Evolutionary conservation across 2,329 filamentous ascomycete species (phyloP).

Genomic region (Aspergillus puulaauensis): DNA sequence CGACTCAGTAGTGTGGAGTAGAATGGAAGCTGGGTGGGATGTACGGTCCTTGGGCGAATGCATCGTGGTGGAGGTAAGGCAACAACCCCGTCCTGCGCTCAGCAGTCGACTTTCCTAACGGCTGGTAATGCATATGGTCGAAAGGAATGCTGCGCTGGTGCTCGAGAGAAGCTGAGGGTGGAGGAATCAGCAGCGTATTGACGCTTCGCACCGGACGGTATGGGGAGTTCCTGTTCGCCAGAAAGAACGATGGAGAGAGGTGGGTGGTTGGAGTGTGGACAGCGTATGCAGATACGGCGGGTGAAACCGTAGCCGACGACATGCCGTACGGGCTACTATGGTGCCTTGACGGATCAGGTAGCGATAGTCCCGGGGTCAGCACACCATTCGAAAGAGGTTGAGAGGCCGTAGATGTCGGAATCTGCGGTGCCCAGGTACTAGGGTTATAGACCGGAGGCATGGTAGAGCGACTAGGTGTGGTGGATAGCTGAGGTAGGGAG

Average conservation of each 20-base stretch:
- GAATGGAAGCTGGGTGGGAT: slow-evolving; percentile 31
- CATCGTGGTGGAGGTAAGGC: slow-evolving; percentile 53
- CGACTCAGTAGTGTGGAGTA: slow-evolving; percentile 28
- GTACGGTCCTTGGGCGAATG: slow-evolving; percentile 38
- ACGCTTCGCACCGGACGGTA: slow-evolving; percentile 89
- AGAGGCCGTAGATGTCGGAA: slow-evolving; percentile 35
- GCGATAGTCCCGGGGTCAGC: slow-evolving; percentile 28
- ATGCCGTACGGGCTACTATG: slow-evolving; percentile 51
- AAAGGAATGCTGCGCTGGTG: slow-evolving; percentile 66
- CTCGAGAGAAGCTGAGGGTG: slow-evolving; percentile 75
- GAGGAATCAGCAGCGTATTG: slow-evolving; percentile 86
- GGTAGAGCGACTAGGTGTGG: slow-evolving; percentile 60
- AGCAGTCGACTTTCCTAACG: slow-evolving; percentile 67
- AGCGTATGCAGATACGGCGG: slow-evolving; percentile 66
- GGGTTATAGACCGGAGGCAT: slow-evolving; percentile 73
- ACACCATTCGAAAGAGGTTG: slow-evolving; percentile 29
- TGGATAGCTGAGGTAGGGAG: slow-evolving; percentile 58
- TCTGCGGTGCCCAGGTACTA: slow-evolving; percentile 49
- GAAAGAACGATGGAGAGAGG: slow-evolving; percentile 82
- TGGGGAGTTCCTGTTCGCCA: slow-evolving; percentile 85
- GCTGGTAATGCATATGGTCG: slow-evolving; percentile 80
- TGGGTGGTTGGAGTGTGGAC: slow-evolving; percentile 63
- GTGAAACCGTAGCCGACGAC: slow-evolving; percentile 62
- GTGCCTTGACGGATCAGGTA: slow-evolving; percentile 44
- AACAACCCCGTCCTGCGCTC: slow-evolving; percentile 67